Evolutionary conservation across 352 stramenopile genomes (phyloP).

Genomic region (Pythium myriotylum): DNA sequence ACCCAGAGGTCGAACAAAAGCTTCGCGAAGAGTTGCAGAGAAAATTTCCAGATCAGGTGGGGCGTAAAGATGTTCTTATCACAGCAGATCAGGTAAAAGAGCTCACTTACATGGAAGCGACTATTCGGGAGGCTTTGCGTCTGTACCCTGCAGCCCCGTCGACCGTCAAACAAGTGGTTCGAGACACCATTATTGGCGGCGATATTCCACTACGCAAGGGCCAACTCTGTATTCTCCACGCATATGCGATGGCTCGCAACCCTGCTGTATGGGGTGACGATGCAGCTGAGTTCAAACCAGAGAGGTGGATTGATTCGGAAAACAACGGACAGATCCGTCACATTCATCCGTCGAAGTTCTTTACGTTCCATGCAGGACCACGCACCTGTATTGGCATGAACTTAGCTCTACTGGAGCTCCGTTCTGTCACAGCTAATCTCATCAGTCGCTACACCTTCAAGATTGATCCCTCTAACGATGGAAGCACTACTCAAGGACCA

Average conservation of each 20-base stretch:
- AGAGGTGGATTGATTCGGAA: constrained; percentile 48
- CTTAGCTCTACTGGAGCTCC: constrained; percentile 42
- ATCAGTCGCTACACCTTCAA: constrained; percentile 16
- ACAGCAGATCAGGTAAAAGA: constrained; percentile 50
- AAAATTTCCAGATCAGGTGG: constrained; percentile 28
- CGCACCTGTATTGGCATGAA: constrained; percentile 40
- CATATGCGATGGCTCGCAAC: constrained; percentile 39
- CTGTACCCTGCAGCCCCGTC: constrained; percentile 67
- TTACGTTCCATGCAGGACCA: constrained; percentile 37
- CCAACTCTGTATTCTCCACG: constrained; percentile 24
- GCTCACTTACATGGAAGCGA: constrained; percentile 62
- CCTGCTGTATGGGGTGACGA: constrained; percentile 49
- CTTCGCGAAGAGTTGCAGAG: constrained; percentile 48
- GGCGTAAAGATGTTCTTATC: constrained; percentile 24
- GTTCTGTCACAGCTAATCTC: constrained; percentile 26
- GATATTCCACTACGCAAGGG: constrained; percentile 31
- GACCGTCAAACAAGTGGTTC: constrained; percentile 52
- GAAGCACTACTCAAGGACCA: not conserved
- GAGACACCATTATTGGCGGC: constrained; percentile 51
- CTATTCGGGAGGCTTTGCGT: constrained; percentile 62
- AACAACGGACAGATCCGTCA: constrained; percentile 7
- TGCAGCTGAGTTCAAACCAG: constrained; percentile 59
- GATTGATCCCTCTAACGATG: constrained; percentile 16
- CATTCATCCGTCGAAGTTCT: constrained; percentile 29
- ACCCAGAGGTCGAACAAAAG: constrained; percentile 53